Evolutionary conservation across 2,329 filamentous ascomycete genomes (phyloP), one percentile per base, ranked within the genome.

Genomic region (Neofusicoccum laricinum): DNA sequence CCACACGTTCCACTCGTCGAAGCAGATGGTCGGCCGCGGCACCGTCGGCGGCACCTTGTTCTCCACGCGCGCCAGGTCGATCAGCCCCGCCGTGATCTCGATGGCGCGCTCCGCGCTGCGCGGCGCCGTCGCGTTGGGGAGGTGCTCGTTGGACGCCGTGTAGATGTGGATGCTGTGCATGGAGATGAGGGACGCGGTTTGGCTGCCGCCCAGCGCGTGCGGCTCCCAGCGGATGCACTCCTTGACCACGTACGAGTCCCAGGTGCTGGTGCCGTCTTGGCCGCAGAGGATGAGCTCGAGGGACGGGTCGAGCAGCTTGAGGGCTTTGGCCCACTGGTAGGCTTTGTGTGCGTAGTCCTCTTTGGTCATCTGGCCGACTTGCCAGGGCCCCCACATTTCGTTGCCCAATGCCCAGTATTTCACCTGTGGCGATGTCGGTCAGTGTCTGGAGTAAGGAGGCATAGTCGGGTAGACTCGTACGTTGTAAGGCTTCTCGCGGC

Each of bases 401-500:
- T 95, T 95, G 10, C 91, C 91, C 30, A 95, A 84, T 1, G 90
- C 90, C 91, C 91, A 95, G 81, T 93, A 94, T 78, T 91, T 92
- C 71, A 93, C 80, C 70, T 71, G 53, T 19, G 7, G 7, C 43
- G 3, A 1, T 7, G 48, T 69, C 46, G 70, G 67, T 19, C 14
- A 41, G n/a, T 17, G 38, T 8, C 1, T 4, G 21, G 17, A 19
- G 10, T 32, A 43, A 12, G 19, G 10, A 30, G 1, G 12, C 6
- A 11, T 8, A 32, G 4, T 17, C 2, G 5, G 38, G 12, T 12
- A n/a, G 36, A 65, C 4, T 48, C 67, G 14, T 72, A 84, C 85
- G 65, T 88, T 88, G 78, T 94, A 94, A 4, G 91, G 92, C 77
- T 92, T 85, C 64, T 88, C 83, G 36, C 86, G 88, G 11, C 91